Percentiles rank a stretch among this genome's conserved stretches.
These are phyloP conservation scores for Colletotrichum chrysophilum DNA, from an alignment of 2,329 filamentous ascomycete genomes.

Conservation along the genomic window DNA sequence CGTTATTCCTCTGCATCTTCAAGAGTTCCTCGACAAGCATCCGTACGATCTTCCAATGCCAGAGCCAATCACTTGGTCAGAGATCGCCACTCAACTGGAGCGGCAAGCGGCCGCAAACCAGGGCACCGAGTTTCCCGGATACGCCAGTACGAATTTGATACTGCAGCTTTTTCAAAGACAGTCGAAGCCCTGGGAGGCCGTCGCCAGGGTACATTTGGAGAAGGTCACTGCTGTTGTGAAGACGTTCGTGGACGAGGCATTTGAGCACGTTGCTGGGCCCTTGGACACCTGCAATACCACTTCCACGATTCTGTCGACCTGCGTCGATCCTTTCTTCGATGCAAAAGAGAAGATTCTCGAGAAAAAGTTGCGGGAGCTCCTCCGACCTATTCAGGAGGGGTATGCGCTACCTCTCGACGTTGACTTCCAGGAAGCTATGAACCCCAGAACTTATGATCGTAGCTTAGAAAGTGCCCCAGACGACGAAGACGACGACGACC, in stretches of 20 bases:
- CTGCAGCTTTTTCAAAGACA: conserved; percentile 45
- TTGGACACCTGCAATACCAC: conserved; percentile 20
- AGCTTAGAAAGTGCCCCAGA: neutral
- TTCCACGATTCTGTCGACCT: conserved; percentile 26
- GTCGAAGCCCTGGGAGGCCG: conserved; percentile 40
- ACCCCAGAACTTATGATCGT: neutral
- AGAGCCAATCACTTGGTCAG: neutral
- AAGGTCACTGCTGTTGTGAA: conserved; percentile 32
- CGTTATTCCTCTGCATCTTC: conserved; percentile 31
- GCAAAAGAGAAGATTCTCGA: conserved; percentile 33
- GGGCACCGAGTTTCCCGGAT: conserved; percentile 45
- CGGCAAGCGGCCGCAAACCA: conserved; percentile 38
- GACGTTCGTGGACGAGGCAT: conserved; percentile 40
- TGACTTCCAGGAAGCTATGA: conserved; percentile 30
- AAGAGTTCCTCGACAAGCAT: conserved; percentile 27
- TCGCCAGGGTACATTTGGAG: conserved; percentile 40
- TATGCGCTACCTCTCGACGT: conserved; percentile 35
- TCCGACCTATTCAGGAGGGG: conserved; percentile 40
- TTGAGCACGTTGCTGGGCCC: conserved; percentile 26
- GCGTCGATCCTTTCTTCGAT: conserved; percentile 36
- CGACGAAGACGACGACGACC: neutral
- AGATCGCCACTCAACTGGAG: conserved; percentile 33
- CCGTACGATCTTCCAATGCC: conserved; percentile 35
- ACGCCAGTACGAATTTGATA: conserved; percentile 38
- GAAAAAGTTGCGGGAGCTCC: conserved; percentile 43